Base-by-base conservation (phyloP, 306 rosid species). In the Glycine soja region DNA sequence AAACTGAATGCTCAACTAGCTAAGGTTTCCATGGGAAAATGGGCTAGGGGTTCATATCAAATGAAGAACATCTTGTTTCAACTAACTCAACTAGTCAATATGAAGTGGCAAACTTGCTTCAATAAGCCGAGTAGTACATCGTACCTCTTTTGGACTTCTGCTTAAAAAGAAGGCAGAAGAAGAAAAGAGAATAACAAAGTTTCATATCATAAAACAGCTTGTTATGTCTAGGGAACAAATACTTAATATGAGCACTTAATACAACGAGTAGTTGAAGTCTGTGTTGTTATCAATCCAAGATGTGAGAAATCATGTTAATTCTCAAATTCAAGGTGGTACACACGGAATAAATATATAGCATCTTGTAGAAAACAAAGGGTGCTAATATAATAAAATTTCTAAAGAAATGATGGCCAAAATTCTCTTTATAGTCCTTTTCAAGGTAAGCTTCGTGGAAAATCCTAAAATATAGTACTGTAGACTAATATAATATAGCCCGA, bases 361-460 rank as follows among this genome's bases (percentile, higher is more conserved):
- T n/a, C n/a, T n/a, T n/a, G n/a, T n/a, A n/a, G n/a, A n/a, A n/a
- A n/a, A n/a, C n/a, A n/a, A 19, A 5, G 4, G 58, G 66, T 4
- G 8, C 0, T 72, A 34, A n/a, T 53, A 34, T 52, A 4, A 8
- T 24, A 24, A 24, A 34, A 1, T 36, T 72, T 51, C 48, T 48
- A 50, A 12, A 71, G 62, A 40, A 56, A 73, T 73, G 11, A 10
- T 45, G 2, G 0, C 58, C 1, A 4, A 50, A 10, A 50, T 47
- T 18, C 56, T 42, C 34, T 9, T 10, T 2, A 45, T 42, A 19
- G 45, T 24, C 43, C 75, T 70, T 42, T 48, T 11, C 61, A 71
- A 50, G 34, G 51, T 54, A 69, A 79, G 87, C 77, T 87, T 88
- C 90, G 16, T 13, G 70, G 82, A 85, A 87, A 75, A 80, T 54